Conservation (phyloP, 2,329 filamentous ascomycete species). For the Talaromyces albobiverticillius region DNA sequence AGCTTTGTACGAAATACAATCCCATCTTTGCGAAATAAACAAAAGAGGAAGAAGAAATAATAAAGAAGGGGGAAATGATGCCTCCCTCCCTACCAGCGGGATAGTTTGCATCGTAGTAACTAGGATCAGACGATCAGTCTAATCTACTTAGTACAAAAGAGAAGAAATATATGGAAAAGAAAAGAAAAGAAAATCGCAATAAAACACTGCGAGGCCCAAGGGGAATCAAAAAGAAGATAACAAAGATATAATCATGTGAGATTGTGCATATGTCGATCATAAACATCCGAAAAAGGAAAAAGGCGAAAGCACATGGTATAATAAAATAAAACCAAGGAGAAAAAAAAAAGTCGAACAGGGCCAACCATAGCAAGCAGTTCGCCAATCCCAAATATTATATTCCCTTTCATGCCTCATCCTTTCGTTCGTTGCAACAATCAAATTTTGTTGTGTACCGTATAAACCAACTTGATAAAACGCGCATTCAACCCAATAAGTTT, state of each 20-base stretch:
- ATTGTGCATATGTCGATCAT: not conserved
- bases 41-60: not conserved
- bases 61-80: not conserved
- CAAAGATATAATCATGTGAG: not conserved
- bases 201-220: constrained; percentile 12
- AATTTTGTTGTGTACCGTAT: not conserved
- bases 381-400: constrained; percentile 11
- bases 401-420: constrained; percentile 10
- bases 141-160: not conserved
- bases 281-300: not conserved
- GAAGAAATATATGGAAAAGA: not conserved
- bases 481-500: not conserved
- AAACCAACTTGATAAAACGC: not conserved
- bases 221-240: constrained; percentile 13
- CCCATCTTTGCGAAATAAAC: constrained; percentile 12
- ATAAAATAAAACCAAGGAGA: not conserved
- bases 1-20: constrained; percentile 8
- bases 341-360: not conserved
- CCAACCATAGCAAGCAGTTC: constrained; percentile 2
- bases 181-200: constrained; percentile 16
- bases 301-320: constrained; percentile 10
- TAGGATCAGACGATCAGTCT: too few species aligned
- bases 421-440: constrained; percentile 5
- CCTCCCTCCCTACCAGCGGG: constrained; percentile 10
- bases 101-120: not conserved